Evolutionary conservation across 192 early-diverging fungal genomes (phyloP), one percentile per base, ranked within the genome.

Genomic region (Lunasporangiospora selenospora): DNA sequence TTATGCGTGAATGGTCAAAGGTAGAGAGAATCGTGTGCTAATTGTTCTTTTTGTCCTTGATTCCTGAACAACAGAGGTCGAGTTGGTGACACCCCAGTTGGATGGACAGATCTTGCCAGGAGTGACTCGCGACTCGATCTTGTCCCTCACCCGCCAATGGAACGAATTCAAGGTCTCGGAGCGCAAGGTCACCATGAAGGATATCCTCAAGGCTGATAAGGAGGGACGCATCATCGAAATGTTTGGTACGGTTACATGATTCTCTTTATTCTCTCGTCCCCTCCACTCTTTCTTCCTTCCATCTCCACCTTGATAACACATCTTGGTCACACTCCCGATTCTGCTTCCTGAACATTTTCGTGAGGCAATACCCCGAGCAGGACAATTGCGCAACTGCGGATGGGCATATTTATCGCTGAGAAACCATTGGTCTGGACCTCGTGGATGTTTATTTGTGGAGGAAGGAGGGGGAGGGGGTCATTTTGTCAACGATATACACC

Each of bases 91-190:
- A 11, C 96, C 96, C 24, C 88, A 89, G 21, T 84, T 98, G 44
- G 93, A 98, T 75, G 96, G 96, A 18, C 91, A 93, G 42, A 97
- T 98, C 63, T 86, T 98, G 53, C 94, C 95, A 9, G 96, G 96
- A 47, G 93, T 98, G 38, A 97, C 95, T 29, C 90, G 96, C 63
- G 93, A 94, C 81, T 96, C 93, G 26, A 92, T 98, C 75, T 79
- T 98, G 57, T 41, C 65, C 26, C 82, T 98, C 13, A 83, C 93
- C 8, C 81, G 85, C 40, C 48, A 70, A 30, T 98, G 96, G 96
- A 85, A 83, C 54, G 91, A 93, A 53, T 90, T 95, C 82, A 88
- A 93, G 81, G 93, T 98, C 30, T 75, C 81, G 4, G 96, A 98
- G 80, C 82, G 88, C 64, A 82, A 86, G 71, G 77, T 97, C 57